These are phyloP conservation scores for Colletotrichum cordylinicola DNA, from an alignment of 2,329 filamentous ascomycete species.

Conservation along the genomic window DNA sequence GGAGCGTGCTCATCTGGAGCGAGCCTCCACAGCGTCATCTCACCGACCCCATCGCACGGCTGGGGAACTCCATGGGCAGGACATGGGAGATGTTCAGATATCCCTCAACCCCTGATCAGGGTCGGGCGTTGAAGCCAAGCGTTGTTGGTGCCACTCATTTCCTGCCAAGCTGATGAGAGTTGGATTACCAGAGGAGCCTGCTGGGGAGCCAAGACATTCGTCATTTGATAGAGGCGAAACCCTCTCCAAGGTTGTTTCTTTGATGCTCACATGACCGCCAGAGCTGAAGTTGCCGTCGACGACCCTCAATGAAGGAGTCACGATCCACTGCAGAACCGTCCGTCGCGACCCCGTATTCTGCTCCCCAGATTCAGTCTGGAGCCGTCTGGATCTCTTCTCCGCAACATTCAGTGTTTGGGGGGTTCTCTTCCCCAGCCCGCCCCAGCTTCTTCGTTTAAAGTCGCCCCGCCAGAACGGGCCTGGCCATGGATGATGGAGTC, in stretches of 20 bases:
- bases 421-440: not conserved
- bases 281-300: not conserved
- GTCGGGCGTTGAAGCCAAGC: not conserved
- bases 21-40: not conserved
- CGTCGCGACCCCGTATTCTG: not conserved
- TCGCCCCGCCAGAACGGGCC: not conserved
- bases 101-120: not conserved
- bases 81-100: not conserved
- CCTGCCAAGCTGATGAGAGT: not conserved
- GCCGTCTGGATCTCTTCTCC: not conserved
- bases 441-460: not conserved
- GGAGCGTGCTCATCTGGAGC: not conserved
- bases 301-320: not conserved
- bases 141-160: not conserved
- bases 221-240: not conserved
- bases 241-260: not conserved
- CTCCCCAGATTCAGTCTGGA: not conserved
- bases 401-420: not conserved
- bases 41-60: not conserved
- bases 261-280: not conserved
- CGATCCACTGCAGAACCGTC: not conserved
- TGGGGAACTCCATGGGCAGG: not conserved
- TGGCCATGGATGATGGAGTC: not conserved
- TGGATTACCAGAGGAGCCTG: not conserved
- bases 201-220: not conserved